Evolutionary conservation across 2,329 filamentous ascomycete genomes (phyloP).

Genomic region (Arthroderma uncinatum): DNA sequence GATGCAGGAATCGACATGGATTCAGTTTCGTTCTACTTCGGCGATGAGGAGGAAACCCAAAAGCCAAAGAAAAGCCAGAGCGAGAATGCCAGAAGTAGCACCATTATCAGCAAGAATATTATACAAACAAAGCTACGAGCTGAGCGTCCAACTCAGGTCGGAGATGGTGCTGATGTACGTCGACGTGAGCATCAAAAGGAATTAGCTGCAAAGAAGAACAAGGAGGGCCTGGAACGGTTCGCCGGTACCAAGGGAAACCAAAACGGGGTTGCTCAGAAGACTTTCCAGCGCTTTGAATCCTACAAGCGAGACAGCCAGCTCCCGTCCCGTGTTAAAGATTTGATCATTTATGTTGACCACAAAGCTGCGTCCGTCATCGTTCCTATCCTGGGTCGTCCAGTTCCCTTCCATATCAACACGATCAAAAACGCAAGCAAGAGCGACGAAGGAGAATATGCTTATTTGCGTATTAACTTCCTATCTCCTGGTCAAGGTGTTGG

Average conservation of each 20-base stretch:
- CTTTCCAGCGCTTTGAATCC: constrained; percentile 97
- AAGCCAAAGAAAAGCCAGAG: constrained; percentile 75
- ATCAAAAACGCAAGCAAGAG: constrained; percentile 99
- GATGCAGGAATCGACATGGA: constrained; percentile 86
- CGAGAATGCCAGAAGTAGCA: constrained; percentile 68
- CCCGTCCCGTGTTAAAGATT: constrained; percentile 66
- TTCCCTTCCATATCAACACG: constrained; percentile 94
- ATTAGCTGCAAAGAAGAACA: constrained; percentile 74
- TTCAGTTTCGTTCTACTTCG: constrained; percentile 96
- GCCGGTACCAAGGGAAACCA: constrained; percentile 72
- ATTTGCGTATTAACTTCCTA: constrained; percentile 91
- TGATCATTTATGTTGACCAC: constrained; percentile 79
- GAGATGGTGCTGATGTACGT: constrained; percentile 79
- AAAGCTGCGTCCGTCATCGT: constrained; percentile 86
- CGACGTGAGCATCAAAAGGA: constrained; percentile 90
- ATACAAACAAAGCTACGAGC: constrained; percentile 86
- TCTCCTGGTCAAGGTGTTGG: constrained; percentile 96
- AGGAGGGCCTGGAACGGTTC: constrained; percentile 74
- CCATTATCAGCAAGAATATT: constrained; percentile 88
- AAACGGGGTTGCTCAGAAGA: constrained; percentile 89
- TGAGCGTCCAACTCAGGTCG: constrained; percentile 74
- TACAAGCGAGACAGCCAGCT: constrained; percentile 98
- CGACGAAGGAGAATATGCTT: constrained; percentile 87
- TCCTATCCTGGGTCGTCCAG: constrained; percentile 92
- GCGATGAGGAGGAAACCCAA: constrained; percentile 76